Base-by-base conservation (phyloP, 192 early-diverging fungal species). In the Entrophospora sp. region DNA sequence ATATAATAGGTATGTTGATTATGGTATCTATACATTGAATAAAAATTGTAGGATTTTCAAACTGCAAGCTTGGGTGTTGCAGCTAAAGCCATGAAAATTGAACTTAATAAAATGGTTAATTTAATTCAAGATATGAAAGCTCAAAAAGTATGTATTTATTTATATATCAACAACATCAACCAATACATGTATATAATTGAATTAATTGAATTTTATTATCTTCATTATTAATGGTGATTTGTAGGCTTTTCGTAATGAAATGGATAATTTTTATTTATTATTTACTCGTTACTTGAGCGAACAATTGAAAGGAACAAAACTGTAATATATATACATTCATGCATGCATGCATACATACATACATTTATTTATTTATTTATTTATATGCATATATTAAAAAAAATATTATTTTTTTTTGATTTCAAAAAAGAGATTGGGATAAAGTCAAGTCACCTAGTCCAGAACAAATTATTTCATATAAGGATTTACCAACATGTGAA, bases 381-480 rank as follows among this genome's bases (percentile, higher is more conserved):
- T n/a, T n/a, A n/a, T n/a, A n/a, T n/a, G n/a, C n/a, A 31, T 22
- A 38, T 22, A n/a, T 27, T 58, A 18, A 66, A 27, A 1, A 20
- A 44, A 35, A 7, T 18, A 12, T 16, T 62, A 44, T n/a, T 10
- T 45, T 18, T 48, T 9, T 72, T 25, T 32, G 34, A 49, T n/a
- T n/a, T 32, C n/a, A 64, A 24, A 22, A 25, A 75, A 93, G 92
- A 49, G 88, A 95, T 76, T 99, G 96, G 96, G 81, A 90, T 62
- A 91, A 91, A 73, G 91, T 99, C 61, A 86, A 92, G 64, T 92
- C 92, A 24, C 96, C 96, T 63, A 86, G 83, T 58, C 81, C 86
- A 24, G 94, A 96, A 57, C 89, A 92, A 73, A 75, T 98, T 63
- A 83, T 92, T 32, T 76, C 81, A 27, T 99, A 99, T 76, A 81